A percentile compares a stretch with the other conserved stretches of the same genome.
Evolutionary conservation across 306 rosid genomes (phyloP).

Genomic region (Corylus avellana): DNA sequence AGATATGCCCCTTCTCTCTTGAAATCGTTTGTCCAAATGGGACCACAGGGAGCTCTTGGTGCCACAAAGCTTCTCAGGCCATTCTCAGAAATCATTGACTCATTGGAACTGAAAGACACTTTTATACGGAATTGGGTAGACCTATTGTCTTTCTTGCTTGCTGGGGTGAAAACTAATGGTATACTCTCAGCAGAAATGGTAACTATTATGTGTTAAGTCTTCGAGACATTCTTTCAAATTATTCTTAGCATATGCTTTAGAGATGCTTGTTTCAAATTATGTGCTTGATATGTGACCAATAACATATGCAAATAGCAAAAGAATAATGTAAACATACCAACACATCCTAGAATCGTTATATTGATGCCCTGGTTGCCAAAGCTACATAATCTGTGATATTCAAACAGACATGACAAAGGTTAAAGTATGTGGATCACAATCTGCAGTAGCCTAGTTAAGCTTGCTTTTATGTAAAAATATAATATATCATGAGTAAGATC

Average conservation of each 20-base stretch:
- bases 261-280: background rate
- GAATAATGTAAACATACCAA: conserved; percentile 1
- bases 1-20: conserved; percentile 88
- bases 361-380: background rate
- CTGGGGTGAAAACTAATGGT: conserved; percentile 82
- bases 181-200: conserved; percentile 95
- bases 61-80: conserved; percentile 85
- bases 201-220: conserved; percentile 29
- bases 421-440: background rate
- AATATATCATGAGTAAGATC: background rate
- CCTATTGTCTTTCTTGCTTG: conserved; percentile 87
- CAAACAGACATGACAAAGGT: background rate
- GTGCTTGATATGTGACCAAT: background rate
- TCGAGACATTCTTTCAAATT: background rate
- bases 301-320: background rate
- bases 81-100: conserved; percentile 82
- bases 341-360: background rate
- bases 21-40: conserved; percentile 78
- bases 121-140: conserved; percentile 87
- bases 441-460: background rate
- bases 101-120: conserved; percentile 70
- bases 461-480: background rate
- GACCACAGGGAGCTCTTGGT: conserved; percentile 80
- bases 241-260: conserved; percentile 5
- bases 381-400: background rate